Conservation (phyloP, 805 yeast genomes). For the Starmerella scarabaei region DNA sequence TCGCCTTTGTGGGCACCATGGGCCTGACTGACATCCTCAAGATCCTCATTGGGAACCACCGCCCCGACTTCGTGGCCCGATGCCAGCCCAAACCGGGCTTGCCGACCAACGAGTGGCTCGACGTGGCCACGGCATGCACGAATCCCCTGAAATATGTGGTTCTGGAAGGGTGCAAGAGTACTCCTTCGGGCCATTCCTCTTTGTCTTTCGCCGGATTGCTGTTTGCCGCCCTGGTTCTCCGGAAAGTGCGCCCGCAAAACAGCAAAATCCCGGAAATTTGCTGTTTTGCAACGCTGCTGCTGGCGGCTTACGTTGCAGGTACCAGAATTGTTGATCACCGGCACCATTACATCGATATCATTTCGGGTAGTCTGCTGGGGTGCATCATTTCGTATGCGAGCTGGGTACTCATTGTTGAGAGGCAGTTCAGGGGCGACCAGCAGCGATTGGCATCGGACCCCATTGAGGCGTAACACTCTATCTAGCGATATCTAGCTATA, state of each 20-base stretch:
- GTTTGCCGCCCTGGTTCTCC: constrained; percentile 27
- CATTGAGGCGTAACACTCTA: background rate
- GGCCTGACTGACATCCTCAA: constrained; percentile 62
- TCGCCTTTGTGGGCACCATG: constrained; percentile 47
- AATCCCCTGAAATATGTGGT: constrained; percentile 23
- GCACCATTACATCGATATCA: constrained; percentile 80
- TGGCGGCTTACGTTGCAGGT: constrained; percentile 67
- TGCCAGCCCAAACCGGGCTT: constrained; percentile 56
- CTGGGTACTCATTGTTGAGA: constrained; percentile 28
- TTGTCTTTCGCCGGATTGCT: constrained; percentile 40
- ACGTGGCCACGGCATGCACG: constrained; percentile 29
- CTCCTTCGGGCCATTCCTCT: constrained; percentile 48
- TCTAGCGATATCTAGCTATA: background rate
- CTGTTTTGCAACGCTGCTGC: constrained; percentile 29
- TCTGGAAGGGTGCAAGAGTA: constrained; percentile 41
- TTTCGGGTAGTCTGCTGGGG: constrained; percentile 63
- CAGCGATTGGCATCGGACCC: background rate
- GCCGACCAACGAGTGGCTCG: constrained; percentile 31
- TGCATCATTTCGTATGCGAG: constrained; percentile 42
- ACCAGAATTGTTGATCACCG: constrained; percentile 86
- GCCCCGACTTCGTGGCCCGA: constrained; percentile 86
- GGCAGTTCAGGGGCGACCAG: background rate
- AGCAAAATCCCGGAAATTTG: background rate
- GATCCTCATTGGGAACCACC: constrained; percentile 73
- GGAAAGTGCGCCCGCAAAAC: background rate